Conservation (phyloP, 306 rosid genomes). For the Cicer judaicum region DNA sequence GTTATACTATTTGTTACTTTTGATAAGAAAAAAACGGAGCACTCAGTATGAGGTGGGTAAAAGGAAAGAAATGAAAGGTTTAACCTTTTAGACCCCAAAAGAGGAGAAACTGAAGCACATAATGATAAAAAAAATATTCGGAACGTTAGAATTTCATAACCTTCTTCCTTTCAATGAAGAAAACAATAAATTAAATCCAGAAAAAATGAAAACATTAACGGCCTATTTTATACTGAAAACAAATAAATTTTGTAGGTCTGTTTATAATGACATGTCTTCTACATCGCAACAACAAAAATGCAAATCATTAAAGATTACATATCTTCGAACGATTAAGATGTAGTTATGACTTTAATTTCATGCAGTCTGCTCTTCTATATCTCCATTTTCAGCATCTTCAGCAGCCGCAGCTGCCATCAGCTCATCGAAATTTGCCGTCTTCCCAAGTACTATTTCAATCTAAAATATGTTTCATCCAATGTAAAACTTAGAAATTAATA, state of each 20-base stretch:
- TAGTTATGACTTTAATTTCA: conserved; percentile 32
- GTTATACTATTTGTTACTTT: no score
- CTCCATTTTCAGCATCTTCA: conserved; percentile 65
- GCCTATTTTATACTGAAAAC: conserved; percentile 34
- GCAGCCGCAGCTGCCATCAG: conserved; percentile 73
- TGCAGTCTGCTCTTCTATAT: conserved; percentile 58
- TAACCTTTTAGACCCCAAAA: background rate
- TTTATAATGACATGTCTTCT: conserved; percentile 38
- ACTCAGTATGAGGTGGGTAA: no score
- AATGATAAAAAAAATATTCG: background rate
- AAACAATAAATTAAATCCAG: conserved; percentile 5
- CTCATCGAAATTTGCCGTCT: conserved; percentile 77
- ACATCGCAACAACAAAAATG: conserved; percentile 41
- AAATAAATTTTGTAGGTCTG: conserved; percentile 18
- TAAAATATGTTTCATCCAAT: conserved; percentile 44
- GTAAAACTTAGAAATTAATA: conserved; percentile 18
- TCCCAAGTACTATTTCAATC: conserved; percentile 80
- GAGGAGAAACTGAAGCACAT: background rate
- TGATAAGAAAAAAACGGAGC: no score
- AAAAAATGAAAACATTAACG: conserved; percentile 28
- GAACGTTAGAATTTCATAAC: conserved; percentile 1
- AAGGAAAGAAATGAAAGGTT: no score
- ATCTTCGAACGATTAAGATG: conserved; percentile 37
- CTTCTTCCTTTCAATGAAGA: background rate
- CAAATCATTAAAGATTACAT: conserved; percentile 42